A percentile compares a stretch with the other conserved stretches of the same genome.
These are phyloP conservation scores for Globisporangium polare DNA, from an alignment of 352 stramenopile genomes.

Conservation along the genomic window DNA sequence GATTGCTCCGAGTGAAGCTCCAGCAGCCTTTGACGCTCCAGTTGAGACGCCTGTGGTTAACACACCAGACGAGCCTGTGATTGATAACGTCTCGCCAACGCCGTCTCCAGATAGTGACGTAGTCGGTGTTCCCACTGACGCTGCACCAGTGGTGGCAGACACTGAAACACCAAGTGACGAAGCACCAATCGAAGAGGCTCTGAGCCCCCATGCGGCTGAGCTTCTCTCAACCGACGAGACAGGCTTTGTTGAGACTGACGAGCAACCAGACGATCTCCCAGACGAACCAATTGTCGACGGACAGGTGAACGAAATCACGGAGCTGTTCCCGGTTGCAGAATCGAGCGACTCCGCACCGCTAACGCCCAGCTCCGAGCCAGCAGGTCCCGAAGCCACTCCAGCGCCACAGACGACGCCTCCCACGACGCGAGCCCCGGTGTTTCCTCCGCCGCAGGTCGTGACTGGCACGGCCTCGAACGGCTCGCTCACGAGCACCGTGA, in stretches of 20 bases:
- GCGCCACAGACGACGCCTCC: neutral
- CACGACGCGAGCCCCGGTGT: neutral
- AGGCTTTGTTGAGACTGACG: neutral
- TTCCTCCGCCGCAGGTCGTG: neutral
- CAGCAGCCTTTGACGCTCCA: neutral
- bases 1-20: neutral
- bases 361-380: neutral
- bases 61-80: neutral
- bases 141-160: neutral
- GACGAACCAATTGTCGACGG: neutral
- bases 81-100: neutral
- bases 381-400: neutral
- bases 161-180: neutral
- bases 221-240: neutral
- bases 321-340: neutral
- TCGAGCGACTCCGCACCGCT: neutral
- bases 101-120: neutral
- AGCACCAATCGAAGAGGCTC: neutral
- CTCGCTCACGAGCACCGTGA: slow-evolving; percentile 8
- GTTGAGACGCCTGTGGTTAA: neutral
- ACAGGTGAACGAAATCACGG: neutral
- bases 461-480: slow-evolving; percentile 3
- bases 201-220: neutral
- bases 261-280: neutral
- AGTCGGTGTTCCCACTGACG: neutral